Percentiles rank a stretch among this genome's conserved stretches.
These are phyloP conservation scores for Colletotrichum truncatum DNA, from an alignment of 2,329 filamentous ascomycete genomes.

Conservation along the genomic window DNA sequence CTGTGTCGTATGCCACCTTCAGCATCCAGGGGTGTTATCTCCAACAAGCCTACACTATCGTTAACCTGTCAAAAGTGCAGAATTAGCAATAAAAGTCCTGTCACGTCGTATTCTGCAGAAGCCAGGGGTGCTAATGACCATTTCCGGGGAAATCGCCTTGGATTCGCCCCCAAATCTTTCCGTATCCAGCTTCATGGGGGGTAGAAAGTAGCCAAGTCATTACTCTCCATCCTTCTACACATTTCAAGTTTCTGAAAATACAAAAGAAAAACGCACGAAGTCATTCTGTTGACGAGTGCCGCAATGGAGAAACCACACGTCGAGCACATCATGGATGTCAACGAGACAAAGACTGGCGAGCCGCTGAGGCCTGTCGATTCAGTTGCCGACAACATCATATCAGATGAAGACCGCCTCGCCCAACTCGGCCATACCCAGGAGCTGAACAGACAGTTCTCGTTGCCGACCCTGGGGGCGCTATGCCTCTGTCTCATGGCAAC, in stretches of 20 bases:
- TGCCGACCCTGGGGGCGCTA: conserved; percentile 53
- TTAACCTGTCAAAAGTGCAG: background rate
- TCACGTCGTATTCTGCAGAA: background rate
- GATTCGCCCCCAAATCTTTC: background rate
- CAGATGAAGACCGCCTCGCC: conserved; percentile 36
- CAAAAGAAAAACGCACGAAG: background rate
- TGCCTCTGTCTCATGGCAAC: conserved; percentile 60
- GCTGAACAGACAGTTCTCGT: conserved; percentile 45
- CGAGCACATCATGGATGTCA: background rate
- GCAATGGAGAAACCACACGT: background rate
- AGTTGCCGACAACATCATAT: background rate
- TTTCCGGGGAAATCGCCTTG: background rate
- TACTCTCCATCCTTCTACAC: background rate
- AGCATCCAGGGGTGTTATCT: background rate
- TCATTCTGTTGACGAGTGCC: background rate
- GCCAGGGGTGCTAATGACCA: background rate
- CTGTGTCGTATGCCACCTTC: background rate
- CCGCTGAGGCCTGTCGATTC: background rate
- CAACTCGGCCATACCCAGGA: conserved; percentile 40
- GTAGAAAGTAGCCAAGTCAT: no score
- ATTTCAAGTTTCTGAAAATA: background rate
- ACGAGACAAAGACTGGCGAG: background rate
- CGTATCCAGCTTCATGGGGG: background rate
- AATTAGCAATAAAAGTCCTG: background rate
- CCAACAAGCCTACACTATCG: background rate